Evolutionary conservation across 768 basidiomycete species (phyloP), one percentile per base, ranked within the genome.

Genomic region (Auricularia auricula-judae): DNA sequence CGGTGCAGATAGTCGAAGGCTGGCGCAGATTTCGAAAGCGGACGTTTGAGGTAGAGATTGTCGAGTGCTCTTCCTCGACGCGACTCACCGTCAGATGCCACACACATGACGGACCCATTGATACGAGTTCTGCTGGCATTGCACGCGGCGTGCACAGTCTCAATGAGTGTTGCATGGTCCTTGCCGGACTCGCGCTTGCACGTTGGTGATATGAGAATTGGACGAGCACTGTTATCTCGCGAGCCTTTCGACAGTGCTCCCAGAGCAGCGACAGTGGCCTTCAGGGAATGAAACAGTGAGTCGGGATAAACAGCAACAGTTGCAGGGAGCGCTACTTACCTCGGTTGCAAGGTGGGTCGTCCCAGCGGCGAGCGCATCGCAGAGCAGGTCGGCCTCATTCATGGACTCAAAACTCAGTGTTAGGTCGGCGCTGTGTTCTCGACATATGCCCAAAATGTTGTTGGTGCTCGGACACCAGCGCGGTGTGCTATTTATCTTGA

Each of bases 21-120:
- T 0, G 65, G 51, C 1, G 76, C 76, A 2, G 62, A 35, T 4
- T 47, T 5, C 8, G 63, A 14, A 3, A 76, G 66, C 10, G 43
- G 16, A 4, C 61, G 62, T 34, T 70, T 69, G 47, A 75, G 68
- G 5, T 70, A 75, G 10, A 72, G n/a, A 1, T 33, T 53, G 7
- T 69, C 64, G 23, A 76, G 63, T 2, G 74, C 72, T 14, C 47
- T 36, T 18, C 75, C 72, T 21, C 70, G 68, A 10, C 70, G 58
- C 3, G 70, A 63, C 66, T 76, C 74, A 3, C 73, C 75, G 66
- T 76, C 74, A 1, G 74, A 73, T 3, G 74, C 69, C 36, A 76
- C 64, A 16, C 51, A 68, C 10, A 39, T 23, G 14, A 65, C 4
- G 62, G 4, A 12, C 47, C 47, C 5, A 35, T 36, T 16, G 4